phyloP scores from a whole-genome alignment of 2,329 filamentous ascomycete genomes.

The Xylariaceae sp. region DNA sequence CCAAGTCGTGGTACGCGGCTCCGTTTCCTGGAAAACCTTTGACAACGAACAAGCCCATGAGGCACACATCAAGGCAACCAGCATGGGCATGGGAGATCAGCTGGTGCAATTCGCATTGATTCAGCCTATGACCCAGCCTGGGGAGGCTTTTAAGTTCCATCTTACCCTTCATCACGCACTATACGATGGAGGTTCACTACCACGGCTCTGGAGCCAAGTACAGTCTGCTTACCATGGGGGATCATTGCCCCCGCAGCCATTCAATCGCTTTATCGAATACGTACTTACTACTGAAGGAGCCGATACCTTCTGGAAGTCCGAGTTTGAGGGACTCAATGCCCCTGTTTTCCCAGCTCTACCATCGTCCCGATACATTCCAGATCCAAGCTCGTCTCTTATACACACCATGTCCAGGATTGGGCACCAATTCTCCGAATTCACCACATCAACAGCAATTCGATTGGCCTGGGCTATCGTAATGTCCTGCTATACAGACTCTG shows the following conservation, averaged over 20 bases:
- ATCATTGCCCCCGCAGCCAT: background rate
- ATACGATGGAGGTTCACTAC: conserved; percentile 14
- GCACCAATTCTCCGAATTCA: background rate
- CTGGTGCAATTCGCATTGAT: conserved; percentile 1
- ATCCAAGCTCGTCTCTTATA: background rate
- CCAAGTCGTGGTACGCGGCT: conserved; percentile 2
- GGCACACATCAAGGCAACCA: background rate
- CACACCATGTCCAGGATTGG: background rate
- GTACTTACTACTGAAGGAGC: background rate
- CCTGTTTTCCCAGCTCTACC: conserved; percentile 16
- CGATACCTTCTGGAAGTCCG: conserved; percentile 9
- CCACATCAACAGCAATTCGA: conserved; percentile 1
- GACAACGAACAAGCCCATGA: background rate
- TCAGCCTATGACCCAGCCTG: background rate
- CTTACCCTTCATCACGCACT: conserved; percentile 13
- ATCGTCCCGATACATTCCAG: background rate
- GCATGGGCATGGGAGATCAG: background rate
- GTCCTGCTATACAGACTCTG: conserved; percentile 11
- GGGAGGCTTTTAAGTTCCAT: background rate
- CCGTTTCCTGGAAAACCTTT: background rate
- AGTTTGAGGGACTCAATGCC: conserved; percentile 10
- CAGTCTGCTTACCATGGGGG: conserved; percentile 10
- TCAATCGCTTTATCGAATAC: conserved; percentile 11
- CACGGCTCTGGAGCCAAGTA: conserved; percentile 8
- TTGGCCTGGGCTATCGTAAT: conserved; percentile 13